Conservation (phyloP, 305 asterid species). For the Fraxinus sp. region DNA sequence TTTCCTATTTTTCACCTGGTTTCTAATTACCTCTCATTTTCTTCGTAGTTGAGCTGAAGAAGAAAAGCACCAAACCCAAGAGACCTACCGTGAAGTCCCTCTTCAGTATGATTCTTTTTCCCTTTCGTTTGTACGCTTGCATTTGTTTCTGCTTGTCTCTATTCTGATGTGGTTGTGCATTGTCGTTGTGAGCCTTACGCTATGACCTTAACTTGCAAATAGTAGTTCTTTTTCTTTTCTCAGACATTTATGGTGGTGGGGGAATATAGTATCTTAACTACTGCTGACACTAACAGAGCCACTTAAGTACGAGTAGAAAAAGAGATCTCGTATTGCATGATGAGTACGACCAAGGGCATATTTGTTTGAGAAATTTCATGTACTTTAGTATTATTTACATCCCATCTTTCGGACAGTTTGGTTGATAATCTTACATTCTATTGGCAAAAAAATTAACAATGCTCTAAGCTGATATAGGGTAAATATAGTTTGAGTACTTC, state of each 20-base stretch:
- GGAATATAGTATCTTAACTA: not conserved
- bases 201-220: not conserved
- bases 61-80: slow-evolving; percentile 81
- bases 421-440: not conserved
- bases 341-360: not conserved
- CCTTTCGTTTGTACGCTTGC: not conserved
- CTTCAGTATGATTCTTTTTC: slow-evolving; percentile 62
- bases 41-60: slow-evolving; percentile 75
- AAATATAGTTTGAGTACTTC: not conserved
- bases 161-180: not conserved
- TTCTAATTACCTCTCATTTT: slow-evolving; percentile 10
- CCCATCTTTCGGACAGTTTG: not conserved
- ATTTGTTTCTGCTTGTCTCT: not conserved
- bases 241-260: not conserved
- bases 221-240: not conserved
- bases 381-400: not conserved
- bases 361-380: not conserved
- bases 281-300: not conserved
- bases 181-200: not conserved
- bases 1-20: not conserved
- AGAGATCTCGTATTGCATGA: not conserved
- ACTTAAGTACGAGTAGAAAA: not conserved
- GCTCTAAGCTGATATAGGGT: not conserved
- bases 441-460: not conserved
- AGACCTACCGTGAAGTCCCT: slow-evolving; percentile 94